phyloP scores from a whole-genome alignment of 306 rosid species.

The Comarum palustre region DNA sequence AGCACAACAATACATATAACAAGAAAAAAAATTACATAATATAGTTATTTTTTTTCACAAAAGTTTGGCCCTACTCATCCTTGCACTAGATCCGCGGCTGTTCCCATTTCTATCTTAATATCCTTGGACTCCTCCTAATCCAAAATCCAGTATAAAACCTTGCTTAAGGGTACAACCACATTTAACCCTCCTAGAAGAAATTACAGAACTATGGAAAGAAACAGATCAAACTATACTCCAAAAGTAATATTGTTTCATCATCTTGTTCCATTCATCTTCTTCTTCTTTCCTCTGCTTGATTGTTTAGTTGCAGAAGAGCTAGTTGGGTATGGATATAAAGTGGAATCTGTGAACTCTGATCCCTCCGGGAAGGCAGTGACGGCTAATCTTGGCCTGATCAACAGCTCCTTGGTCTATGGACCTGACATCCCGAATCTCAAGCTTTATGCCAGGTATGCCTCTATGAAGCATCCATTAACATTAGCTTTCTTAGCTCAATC shows the following conservation, averaged over 20 bases:
- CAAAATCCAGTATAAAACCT: background rate
- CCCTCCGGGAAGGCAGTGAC: slow-evolving; percentile 32
- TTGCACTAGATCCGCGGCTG: too few species aligned
- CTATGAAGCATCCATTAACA: background rate
- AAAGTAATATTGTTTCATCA: background rate
- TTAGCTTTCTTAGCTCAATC: background rate
- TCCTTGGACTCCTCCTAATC: background rate
- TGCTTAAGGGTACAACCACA: background rate
- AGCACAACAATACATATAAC: too few species aligned
- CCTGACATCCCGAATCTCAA: slow-evolving; percentile 55
- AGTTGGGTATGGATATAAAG: slow-evolving; percentile 58
- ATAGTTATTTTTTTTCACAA: too few species aligned
- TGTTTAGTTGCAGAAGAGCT: slow-evolving; percentile 2
- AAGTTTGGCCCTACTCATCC: too few species aligned
- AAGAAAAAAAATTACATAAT: too few species aligned
- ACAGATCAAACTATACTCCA: slow-evolving; percentile 5
- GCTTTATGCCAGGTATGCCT: slow-evolving; percentile 56
- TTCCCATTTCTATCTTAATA: background rate
- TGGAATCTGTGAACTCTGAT: slow-evolving; percentile 28
- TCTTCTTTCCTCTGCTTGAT: background rate
- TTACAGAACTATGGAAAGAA: background rate
- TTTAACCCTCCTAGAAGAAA: background rate
- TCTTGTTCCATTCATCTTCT: slow-evolving; percentile 2
- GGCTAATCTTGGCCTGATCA: slow-evolving; percentile 60
- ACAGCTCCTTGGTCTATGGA: slow-evolving; percentile 51